Base-by-base conservation (phyloP, 768 basidiomycete species). In the Artomyces pyxidatus region DNA sequence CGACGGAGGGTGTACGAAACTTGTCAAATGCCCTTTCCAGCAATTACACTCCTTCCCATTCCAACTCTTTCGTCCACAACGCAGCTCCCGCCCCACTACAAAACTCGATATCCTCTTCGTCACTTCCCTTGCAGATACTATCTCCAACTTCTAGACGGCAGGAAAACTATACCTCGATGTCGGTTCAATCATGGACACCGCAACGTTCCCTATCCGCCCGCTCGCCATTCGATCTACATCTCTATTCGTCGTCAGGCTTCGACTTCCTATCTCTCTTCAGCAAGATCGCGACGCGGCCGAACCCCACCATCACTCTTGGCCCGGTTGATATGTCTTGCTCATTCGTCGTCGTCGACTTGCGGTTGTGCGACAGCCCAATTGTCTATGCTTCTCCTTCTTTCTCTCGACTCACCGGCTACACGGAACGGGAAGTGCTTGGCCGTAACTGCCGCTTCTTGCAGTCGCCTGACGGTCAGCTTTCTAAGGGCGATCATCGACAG, bases 371-470 rank as follows among this genome's bases (percentile, higher is more conserved):
- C 63, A 69, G 71, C 27, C 91, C 95, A 11, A 85, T 98, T 62
- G 82, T 97, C 4, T 97, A 96, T 58, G 92, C 89, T 49, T 88
- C 85, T 3, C 89, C 88, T 14, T 77, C 78, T 1, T 99, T 99
- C 63, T 81, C 75, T 63, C 66, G 71, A 12, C 72, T 92, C 38
- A 91, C 88, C 0, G 87, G 86, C 3, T 92, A 92, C 60, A 47
- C 60, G 0, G 83, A 86, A 52, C 61, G 69, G 38, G 91, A 96
- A 61, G 78, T 96, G 50, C 61, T 96, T 11, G 92, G 93, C 11
- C 72, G 83, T 35, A 98, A 96, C 67, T 99, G 96, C 61, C 83
- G 88, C 23, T 93, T 91, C 66, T 70, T 94, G 25, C 92, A 93
- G 71, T 77, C 83, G 0, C 95, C 96, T 8, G 72, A 71, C 4